phyloP scores from a whole-genome alignment of 768 basidiomycete species.

The Porphyrellus cyaneotinctus region DNA sequence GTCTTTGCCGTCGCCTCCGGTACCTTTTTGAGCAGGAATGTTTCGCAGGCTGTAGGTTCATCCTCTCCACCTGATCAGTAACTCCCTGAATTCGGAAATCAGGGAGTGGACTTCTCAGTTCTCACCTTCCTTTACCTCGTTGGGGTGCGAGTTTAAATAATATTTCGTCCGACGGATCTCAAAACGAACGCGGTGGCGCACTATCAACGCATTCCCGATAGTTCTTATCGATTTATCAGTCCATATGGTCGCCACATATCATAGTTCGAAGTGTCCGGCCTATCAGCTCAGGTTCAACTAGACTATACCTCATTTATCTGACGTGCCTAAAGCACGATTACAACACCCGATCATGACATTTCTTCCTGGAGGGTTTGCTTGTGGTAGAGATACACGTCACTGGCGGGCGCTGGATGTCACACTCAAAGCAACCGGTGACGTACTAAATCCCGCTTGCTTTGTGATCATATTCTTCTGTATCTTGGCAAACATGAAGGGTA shows the following conservation, averaged over 20 bases:
- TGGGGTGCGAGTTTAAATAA: background rate
- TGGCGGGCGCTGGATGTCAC: too few species aligned
- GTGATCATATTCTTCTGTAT: background rate
- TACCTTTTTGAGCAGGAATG: background rate
- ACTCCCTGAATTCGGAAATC: background rate
- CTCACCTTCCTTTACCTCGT: conserved; percentile 10
- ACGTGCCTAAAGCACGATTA: conserved; percentile 1
- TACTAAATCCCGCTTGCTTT: background rate
- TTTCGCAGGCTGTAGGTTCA: background rate
- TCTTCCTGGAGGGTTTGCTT: too few species aligned
- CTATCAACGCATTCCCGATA: conserved; percentile 2
- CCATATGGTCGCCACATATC: background rate
- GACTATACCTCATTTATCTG: conserved; percentile 8
- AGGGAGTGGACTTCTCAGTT: background rate
- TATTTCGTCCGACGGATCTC: background rate
- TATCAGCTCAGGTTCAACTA: background rate
- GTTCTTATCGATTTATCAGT: conserved; percentile 7
- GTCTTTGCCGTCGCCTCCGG: background rate
- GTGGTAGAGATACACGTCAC: too few species aligned
- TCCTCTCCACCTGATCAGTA: background rate
- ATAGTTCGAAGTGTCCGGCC: background rate
- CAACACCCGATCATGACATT: background rate
- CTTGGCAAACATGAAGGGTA: conserved; percentile 17
- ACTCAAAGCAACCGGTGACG: conserved; percentile 13
- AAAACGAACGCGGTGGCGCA: background rate